Evolutionary conservation across 2,329 filamentous ascomycete species (phyloP).

Genomic region (Xenoacremonium recifei): DNA sequence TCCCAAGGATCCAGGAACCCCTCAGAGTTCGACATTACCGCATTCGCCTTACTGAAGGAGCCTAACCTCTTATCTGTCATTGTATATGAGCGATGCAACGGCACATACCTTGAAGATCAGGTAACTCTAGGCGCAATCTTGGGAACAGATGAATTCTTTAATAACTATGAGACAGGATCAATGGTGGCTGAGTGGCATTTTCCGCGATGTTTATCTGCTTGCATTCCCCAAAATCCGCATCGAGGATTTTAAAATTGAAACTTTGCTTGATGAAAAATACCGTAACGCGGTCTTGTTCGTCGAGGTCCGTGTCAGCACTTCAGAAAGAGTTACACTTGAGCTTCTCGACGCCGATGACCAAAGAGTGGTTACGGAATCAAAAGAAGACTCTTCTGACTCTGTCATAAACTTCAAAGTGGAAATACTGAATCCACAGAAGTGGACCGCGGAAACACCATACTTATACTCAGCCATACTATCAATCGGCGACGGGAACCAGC

Average conservation of each 20-base stretch:
- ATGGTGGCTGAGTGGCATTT: conserved; percentile 66
- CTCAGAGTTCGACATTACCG: conserved; percentile 69
- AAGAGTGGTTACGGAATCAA: neutral
- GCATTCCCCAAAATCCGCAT: conserved; percentile 56
- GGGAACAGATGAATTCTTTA: conserved; percentile 18
- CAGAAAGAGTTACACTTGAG: conserved; percentile 34
- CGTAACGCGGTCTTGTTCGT: conserved; percentile 48
- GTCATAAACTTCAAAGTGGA: neutral
- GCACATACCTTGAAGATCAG: conserved; percentile 71
- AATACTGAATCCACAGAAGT: conserved; percentile 52
- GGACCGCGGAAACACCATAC: conserved; percentile 65
- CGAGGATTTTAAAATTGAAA: conserved; percentile 50
- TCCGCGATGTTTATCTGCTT: conserved; percentile 66
- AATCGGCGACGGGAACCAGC: conserved; percentile 21
- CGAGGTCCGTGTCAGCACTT: conserved; percentile 41
- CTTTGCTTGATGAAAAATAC: conserved; percentile 54
- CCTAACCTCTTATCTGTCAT: conserved; percentile 62
- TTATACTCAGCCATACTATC: conserved; percentile 55
- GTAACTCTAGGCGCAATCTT: conserved; percentile 65
- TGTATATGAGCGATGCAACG: conserved; percentile 72
- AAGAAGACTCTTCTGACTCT: no score
- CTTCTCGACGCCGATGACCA: conserved; percentile 21
- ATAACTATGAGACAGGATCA: conserved; percentile 53
- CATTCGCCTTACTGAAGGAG: conserved; percentile 39
- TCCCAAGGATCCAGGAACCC: conserved; percentile 71